Percentiles rank a stretch among this genome's conserved stretches.
Conservation (phyloP, 306 rosid genomes). For the Citrullus amarus region DNA sequence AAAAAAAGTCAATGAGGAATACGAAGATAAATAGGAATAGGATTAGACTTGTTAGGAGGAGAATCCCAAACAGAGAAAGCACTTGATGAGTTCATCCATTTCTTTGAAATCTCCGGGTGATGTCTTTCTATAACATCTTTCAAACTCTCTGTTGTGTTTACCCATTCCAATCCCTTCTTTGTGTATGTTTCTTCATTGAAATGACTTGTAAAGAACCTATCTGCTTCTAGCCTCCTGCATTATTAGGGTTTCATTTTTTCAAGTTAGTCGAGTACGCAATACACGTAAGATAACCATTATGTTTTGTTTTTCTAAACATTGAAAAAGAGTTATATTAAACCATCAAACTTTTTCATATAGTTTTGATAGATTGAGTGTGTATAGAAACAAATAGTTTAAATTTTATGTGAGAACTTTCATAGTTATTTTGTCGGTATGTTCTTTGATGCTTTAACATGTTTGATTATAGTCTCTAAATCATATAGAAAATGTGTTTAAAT, state of each 20-base stretch:
- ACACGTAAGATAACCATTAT: no score
- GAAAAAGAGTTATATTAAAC: no score
- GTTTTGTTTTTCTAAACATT: no score
- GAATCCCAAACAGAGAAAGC: conserved; percentile 68
- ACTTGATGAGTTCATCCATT: conserved; percentile 56
- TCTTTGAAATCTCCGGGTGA: conserved; percentile 38
- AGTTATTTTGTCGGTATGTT: no score
- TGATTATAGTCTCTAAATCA: no score
- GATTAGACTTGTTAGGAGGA: conserved; percentile 27
- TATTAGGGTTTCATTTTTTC: neutral
- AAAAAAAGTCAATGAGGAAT: neutral
- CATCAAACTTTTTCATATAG: no score
- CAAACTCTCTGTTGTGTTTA: conserved; percentile 48
- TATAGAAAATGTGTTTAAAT: no score
- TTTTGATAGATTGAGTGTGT: no score
- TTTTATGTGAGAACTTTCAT: neutral
- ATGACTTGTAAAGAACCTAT: conserved; percentile 58
- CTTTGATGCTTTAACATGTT: no score
- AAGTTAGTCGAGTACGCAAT: neutral
- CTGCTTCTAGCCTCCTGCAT: conserved; percentile 66
- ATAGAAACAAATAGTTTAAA: neutral
- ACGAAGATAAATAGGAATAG: conserved; percentile 32
- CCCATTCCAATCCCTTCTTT: conserved; percentile 57
- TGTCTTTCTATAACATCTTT: conserved; percentile 59
- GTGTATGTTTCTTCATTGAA: conserved; percentile 49